These are phyloP conservation scores for Acanthochlamys bracteata DNA, from an alignment of 106 monocot species.

Conservation along the genomic window DNA sequence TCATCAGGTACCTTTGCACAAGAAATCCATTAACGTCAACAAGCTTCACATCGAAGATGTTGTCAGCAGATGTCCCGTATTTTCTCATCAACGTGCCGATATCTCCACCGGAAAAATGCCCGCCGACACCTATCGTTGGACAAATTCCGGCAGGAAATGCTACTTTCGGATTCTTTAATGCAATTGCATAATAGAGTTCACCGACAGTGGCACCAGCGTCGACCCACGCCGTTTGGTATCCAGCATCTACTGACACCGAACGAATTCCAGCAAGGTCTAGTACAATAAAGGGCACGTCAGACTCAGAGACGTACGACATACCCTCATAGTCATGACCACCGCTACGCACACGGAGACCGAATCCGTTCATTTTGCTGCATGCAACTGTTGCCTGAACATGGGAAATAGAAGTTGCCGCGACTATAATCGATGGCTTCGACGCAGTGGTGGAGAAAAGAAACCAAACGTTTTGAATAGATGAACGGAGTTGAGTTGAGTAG, in stretches of 20 bases:
- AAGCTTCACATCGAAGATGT: constrained; percentile 10
- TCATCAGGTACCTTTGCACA: constrained; percentile 14
- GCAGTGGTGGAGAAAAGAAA: constrained; percentile 8
- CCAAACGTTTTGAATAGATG: constrained; percentile 20
- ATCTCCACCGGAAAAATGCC: constrained; percentile 19
- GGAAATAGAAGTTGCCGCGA: constrained; percentile 9
- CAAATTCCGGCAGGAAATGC: constrained; percentile 16
- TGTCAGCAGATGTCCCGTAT: constrained; percentile 15
- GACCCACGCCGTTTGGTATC: constrained; percentile 7
- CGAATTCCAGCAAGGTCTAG: constrained; percentile 10
- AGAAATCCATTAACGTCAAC: constrained; percentile 11
- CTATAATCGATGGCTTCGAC: constrained; percentile 13
- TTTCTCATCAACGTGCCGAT: constrained; percentile 7
- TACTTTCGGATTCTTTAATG: neutral
- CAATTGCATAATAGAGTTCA: constrained; percentile 13
- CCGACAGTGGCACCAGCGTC: constrained; percentile 16
- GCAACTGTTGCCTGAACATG: constrained; percentile 19
- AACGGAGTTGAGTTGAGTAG: neutral
- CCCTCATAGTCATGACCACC: constrained; percentile 31
- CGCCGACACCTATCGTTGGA: constrained; percentile 15
- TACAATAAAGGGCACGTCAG: neutral
- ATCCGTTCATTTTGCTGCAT: constrained; percentile 7
- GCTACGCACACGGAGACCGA: constrained; percentile 14
- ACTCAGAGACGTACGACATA: constrained; percentile 11
- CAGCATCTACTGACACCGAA: constrained; percentile 9